These are phyloP conservation scores for Cryomyces minteri DNA, from an alignment of 495 filamentous ascomycete genomes.

Conservation along the genomic window DNA sequence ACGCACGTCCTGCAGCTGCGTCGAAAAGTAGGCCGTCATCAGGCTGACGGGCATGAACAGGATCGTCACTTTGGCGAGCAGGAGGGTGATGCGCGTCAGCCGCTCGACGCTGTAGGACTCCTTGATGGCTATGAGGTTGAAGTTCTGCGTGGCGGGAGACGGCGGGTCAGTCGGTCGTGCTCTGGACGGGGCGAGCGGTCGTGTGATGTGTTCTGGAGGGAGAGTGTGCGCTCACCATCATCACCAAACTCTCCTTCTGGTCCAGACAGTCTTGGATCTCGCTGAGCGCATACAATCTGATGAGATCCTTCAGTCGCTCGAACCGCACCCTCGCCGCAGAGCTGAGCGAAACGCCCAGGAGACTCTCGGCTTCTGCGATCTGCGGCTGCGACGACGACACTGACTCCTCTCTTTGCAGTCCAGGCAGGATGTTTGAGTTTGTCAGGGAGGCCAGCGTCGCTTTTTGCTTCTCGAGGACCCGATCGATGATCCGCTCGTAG, in stretches of 20 bases:
- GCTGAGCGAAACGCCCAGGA: slow-evolving; percentile 39
- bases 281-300: slow-evolving; percentile 60
- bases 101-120: slow-evolving; percentile 64
- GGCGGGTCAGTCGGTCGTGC: not conserved
- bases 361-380: slow-evolving; percentile 15
- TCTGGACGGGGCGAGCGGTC: not conserved
- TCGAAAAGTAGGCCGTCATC: slow-evolving; percentile 71
- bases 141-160: slow-evolving; percentile 37
- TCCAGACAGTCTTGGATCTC: slow-evolving; percentile 62
- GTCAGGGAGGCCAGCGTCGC: slow-evolving; percentile 17
- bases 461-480: slow-evolving; percentile 36
- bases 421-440: slow-evolving; percentile 20
- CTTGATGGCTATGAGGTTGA: slow-evolving; percentile 74
- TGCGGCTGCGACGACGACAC: slow-evolving; percentile 25
- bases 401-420: not conserved
- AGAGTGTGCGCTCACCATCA: slow-evolving; percentile 29
- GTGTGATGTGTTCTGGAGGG: not conserved
- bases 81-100: slow-evolving; percentile 59
- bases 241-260: slow-evolving; percentile 62
- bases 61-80: slow-evolving; percentile 70
- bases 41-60: slow-evolving; percentile 72
- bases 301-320: slow-evolving; percentile 54
- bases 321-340: slow-evolving; percentile 53
- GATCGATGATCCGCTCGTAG: slow-evolving; percentile 60
- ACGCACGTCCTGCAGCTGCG: slow-evolving; percentile 40